Evolutionary conservation across 306 rosid species (phyloP).

Genomic region (Vigna reflexopilosa): DNA sequence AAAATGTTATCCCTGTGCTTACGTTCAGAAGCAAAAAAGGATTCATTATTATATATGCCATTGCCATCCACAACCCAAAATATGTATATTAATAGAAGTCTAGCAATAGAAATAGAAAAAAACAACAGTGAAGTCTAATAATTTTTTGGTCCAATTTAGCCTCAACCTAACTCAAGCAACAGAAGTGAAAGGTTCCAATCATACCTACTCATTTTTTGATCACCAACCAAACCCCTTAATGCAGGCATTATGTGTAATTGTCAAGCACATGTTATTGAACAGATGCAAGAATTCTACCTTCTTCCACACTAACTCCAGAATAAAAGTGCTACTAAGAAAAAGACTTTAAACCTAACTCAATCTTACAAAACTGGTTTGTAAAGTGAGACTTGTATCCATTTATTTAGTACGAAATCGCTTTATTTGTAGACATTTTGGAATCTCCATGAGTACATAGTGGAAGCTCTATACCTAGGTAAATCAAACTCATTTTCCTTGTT

Average conservation of each 20-base stretch:
- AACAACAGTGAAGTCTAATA: conserved; percentile 2
- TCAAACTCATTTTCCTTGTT: background rate
- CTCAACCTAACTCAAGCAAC: conserved; percentile 40
- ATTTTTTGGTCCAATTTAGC: conserved; percentile 44
- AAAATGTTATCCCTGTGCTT: conserved; percentile 39
- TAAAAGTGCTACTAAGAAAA: background rate
- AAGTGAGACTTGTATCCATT: no score
- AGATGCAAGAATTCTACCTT: conserved; percentile 15
- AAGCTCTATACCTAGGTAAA: conserved; percentile 16
- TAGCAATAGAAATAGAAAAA: conserved; percentile 1
- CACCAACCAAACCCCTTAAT: conserved; percentile 34
- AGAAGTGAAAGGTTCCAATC: conserved; percentile 35
- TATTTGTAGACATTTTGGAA: no score
- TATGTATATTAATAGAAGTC: background rate
- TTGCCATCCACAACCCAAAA: background rate
- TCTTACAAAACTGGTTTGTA: no score
- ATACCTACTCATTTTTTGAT: conserved; percentile 18
- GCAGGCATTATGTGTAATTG: conserved; percentile 20
- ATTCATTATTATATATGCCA: conserved; percentile 17
- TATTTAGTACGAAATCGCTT: no score
- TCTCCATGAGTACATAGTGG: background rate
- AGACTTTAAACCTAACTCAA: no score
- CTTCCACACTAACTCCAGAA: background rate
- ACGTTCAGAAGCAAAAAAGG: conserved; percentile 39
- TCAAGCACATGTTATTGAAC: conserved; percentile 30